These are phyloP conservation scores for Rugiboletus extremiorientalis DNA, from an alignment of 1,284 basidiomycete genomes.

Conservation along the genomic window DNA sequence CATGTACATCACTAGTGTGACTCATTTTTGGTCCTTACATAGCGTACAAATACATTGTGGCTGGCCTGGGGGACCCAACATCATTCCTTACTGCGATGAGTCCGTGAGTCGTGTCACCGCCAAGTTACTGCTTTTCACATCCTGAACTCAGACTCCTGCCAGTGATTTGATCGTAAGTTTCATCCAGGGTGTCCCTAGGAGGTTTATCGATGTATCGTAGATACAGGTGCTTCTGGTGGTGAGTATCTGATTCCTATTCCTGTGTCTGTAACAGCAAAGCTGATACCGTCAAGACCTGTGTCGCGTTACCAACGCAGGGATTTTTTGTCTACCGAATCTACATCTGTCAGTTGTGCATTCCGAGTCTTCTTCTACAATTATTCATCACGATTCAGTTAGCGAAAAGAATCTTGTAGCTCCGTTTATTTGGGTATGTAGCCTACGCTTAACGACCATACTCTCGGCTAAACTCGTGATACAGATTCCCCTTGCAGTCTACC, in stretches of 20 bases:
- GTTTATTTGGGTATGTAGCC: neutral
- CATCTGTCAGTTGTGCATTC: neutral
- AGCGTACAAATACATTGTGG: constrained; percentile 18
- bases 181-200: neutral
- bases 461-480: neutral
- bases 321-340: neutral
- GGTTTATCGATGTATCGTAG: neutral
- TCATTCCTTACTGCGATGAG: accelerated
- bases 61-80: neutral
- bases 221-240: neutral
- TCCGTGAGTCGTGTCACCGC: constrained; percentile 14
- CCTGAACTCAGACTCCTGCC: neutral
- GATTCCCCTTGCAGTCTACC: constrained; percentile 1
- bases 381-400: neutral
- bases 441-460: neutral
- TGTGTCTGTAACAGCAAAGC: neutral
- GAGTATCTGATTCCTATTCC: neutral
- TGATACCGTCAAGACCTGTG: neutral
- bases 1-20: too few species aligned
- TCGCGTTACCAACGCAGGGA: constrained; percentile 4
- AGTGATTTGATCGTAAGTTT: constrained; percentile 4
- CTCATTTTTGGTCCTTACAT: neutral
- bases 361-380: neutral
- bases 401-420: neutral
- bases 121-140: too few species aligned